phyloP scores from a whole-genome alignment of 2,329 filamentous ascomycete species.

The Cladosporium sp. region DNA sequence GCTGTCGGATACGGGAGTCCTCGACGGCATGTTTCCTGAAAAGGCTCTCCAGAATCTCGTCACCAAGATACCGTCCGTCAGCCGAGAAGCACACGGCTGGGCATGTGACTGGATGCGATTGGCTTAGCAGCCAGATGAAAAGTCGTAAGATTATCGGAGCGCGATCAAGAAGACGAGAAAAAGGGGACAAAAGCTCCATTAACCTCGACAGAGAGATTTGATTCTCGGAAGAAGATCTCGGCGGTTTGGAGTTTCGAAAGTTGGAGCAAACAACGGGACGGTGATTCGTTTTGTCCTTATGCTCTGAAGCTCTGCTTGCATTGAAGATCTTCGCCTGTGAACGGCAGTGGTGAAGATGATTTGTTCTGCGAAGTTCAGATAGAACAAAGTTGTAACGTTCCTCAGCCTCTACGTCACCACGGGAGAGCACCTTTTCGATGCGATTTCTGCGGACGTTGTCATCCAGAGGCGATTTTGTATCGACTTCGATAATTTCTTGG shows the following conservation, averaged over 20 bases:
- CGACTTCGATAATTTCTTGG: background rate
- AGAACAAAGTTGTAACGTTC: constrained; percentile 4
- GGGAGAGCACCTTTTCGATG: background rate
- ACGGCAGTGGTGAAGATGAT: background rate
- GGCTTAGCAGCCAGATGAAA: constrained; percentile 46
- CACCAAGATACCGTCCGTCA: constrained; percentile 49
- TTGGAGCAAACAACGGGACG: constrained; percentile 4
- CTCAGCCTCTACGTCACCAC: constrained; percentile 1
- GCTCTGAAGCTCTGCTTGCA: background rate
- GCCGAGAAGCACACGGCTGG: constrained; percentile 48
- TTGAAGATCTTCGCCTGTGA: background rate
- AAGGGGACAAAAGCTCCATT: background rate
- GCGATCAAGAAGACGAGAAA: background rate
- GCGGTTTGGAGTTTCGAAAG: background rate
- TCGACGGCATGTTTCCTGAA: constrained; percentile 47
- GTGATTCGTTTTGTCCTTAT: background rate
- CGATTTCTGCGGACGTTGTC: background rate
- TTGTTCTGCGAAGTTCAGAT: background rate
- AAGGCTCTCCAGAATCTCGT: constrained; percentile 44
- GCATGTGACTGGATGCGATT: constrained; percentile 51
- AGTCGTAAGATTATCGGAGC: constrained; percentile 37
- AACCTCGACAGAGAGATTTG: background rate
- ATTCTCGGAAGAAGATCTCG: background rate
- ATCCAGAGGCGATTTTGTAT: too few relatives aligned
- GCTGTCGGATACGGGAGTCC: constrained; percentile 41